Percentiles rank a stretch among this genome's conserved stretches.
Conservation (phyloP, 257 asterid species). For the Solanum lycopersicoides region DNA sequence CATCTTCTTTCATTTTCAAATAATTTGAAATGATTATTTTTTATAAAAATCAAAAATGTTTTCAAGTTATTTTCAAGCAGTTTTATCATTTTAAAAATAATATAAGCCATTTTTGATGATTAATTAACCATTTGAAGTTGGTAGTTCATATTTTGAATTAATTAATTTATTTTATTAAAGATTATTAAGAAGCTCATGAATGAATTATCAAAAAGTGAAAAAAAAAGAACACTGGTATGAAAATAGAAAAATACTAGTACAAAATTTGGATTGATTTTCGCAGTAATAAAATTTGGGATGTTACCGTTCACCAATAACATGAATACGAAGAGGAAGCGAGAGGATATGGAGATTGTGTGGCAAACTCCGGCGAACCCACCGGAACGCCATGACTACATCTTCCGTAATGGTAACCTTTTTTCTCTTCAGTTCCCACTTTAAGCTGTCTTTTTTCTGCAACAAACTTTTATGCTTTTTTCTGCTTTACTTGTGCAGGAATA, state of each 20-base stretch:
- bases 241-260: neutral
- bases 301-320: neutral
- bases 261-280: neutral
- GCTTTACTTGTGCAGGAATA: constrained; percentile 45
- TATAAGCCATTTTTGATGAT: neutral
- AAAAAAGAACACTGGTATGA: neutral
- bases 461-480: neutral
- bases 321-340: constrained; percentile 47
- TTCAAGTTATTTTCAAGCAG: neutral
- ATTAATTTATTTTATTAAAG: no score
- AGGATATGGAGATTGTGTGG: constrained; percentile 79
- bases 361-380: constrained; percentile 93
- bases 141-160: no score
- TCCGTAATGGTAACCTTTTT: constrained; percentile 37
- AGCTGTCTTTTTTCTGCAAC: neutral
- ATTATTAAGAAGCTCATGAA: neutral
- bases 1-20: neutral
- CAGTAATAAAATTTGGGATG: neutral
- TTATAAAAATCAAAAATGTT: no score
- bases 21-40: no score
- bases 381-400: constrained; percentile 70
- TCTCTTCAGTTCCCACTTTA: neutral
- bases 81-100: no score
- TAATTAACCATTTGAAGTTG: neutral
- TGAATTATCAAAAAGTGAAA: neutral